These are phyloP conservation scores for Termitomyces sp. DNA, from an alignment of 768 basidiomycete species.

Conservation along the genomic window DNA sequence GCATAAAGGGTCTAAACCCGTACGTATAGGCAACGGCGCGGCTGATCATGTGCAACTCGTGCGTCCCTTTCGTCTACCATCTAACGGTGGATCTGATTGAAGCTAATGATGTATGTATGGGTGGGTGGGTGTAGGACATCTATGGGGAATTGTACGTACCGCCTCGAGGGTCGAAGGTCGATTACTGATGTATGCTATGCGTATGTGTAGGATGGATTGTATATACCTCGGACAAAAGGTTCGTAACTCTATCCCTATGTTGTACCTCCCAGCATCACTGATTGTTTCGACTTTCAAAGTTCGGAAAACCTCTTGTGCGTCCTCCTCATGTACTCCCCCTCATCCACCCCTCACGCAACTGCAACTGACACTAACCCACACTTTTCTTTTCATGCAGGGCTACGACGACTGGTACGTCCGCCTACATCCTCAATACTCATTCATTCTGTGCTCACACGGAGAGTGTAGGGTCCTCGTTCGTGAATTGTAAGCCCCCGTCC, in stretches of 20 bases:
- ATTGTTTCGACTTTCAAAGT: background rate
- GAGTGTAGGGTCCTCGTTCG: constrained; percentile 76
- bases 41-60: constrained; percentile 85
- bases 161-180: background rate
- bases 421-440: too few species aligned
- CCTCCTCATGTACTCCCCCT: too few species aligned
- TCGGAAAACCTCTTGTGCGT: too few species aligned
- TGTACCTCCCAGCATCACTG: background rate
- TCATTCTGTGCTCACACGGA: too few species aligned
- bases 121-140: constrained; percentile 64
- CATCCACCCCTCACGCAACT: too few species aligned
- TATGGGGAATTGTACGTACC: constrained; percentile 83
- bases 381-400: too few species aligned
- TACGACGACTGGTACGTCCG: constrained; percentile 43
- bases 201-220: constrained; percentile 80
- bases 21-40: constrained; percentile 94
- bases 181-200: background rate
- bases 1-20: constrained; percentile 81
- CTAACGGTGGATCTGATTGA: too few species aligned
- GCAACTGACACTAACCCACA: too few species aligned
- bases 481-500: constrained; percentile 54
- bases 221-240: constrained; percentile 96
- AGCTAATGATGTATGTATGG: background rate
- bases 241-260: too few species aligned
- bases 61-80: background rate